Conservation (phyloP, 2,329 filamentous ascomycete genomes). For the Corynespora cassiicola region DNA sequence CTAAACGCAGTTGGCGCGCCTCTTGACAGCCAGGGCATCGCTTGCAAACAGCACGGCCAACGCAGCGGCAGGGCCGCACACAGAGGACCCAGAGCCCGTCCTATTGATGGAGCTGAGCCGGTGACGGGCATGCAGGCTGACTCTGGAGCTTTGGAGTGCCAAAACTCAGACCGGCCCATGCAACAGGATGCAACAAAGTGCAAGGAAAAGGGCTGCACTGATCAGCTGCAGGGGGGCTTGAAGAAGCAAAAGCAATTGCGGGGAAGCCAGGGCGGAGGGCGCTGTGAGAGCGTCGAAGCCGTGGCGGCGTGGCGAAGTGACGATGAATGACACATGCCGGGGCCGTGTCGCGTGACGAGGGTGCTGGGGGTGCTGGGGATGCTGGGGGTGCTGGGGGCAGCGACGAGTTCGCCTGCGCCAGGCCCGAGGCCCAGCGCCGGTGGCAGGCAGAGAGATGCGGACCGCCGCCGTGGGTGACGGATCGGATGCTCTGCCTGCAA, state of each 20-base stretch:
- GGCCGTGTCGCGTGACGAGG: slow-evolving; percentile 29
- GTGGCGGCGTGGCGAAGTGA: slow-evolving; percentile 27
- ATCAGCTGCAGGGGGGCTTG: slow-evolving; percentile 47
- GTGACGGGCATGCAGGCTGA: slow-evolving; percentile 36
- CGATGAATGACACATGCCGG: slow-evolving; percentile 28
- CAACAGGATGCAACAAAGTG: slow-evolving; percentile 35
- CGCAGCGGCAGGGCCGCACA: slow-evolving; percentile 40
- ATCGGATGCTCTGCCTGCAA: slow-evolving; percentile 20
- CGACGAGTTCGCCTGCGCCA: background rate
- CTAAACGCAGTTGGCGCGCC: slow-evolving; percentile 44
- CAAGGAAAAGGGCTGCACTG: slow-evolving; percentile 43
- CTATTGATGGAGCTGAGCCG: slow-evolving; percentile 31
- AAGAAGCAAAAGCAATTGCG: slow-evolving; percentile 43
- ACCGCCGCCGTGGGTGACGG: slow-evolving; percentile 19
- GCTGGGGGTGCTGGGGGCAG: too few relatives aligned
- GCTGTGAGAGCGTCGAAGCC: slow-evolving; percentile 14
- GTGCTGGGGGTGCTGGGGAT: background rate
- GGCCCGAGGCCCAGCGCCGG: slow-evolving; percentile 1
- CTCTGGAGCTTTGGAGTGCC: slow-evolving; percentile 24
- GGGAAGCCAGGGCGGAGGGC: slow-evolving; percentile 39
- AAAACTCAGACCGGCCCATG: slow-evolving; percentile 37
- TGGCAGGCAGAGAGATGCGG: slow-evolving; percentile 21
- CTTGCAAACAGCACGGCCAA: slow-evolving; percentile 33
- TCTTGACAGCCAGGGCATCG: slow-evolving; percentile 29
- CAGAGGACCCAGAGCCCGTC: too few relatives aligned